These are phyloP conservation scores for Diplodia mutila DNA, from an alignment of 2,329 filamentous ascomycete genomes.

Conservation along the genomic window DNA sequence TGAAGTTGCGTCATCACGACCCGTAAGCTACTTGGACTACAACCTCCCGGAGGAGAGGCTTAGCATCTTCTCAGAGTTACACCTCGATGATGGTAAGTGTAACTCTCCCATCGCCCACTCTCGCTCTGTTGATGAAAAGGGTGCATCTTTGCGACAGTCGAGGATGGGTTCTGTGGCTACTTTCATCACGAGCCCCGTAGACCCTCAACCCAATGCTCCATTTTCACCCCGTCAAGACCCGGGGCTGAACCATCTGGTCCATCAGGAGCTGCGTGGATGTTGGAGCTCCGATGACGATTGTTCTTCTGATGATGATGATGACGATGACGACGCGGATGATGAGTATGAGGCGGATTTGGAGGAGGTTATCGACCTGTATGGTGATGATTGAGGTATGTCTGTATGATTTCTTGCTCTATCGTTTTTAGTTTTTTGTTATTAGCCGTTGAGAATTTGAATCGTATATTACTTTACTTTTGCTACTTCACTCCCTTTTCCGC, in stretches of 20 bases:
- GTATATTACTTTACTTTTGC: too few species aligned
- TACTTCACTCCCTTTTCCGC: too few species aligned
- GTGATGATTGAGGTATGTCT: neutral
- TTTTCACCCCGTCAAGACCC: too few species aligned
- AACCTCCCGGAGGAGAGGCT: neutral
- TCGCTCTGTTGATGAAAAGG: neutral
- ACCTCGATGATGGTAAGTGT: neutral
- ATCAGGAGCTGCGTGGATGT: constrained; percentile 25
- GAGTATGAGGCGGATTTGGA: neutral
- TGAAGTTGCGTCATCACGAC: neutral
- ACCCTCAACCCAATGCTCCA: neutral
- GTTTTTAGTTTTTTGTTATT: too few species aligned
- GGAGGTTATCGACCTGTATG: neutral
- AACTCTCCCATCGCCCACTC: neutral
- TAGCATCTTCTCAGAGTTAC: neutral
- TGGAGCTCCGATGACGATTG: constrained; percentile 35
- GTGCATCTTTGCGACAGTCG: neutral
- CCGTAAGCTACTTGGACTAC: neutral
- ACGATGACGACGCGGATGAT: neutral
- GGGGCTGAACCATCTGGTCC: neutral
- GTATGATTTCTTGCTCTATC: too few species aligned
- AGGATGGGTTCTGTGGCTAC: neutral
- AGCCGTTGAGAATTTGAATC: too few species aligned
- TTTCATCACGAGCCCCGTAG: neutral
- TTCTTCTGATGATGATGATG: constrained; percentile 13